A percentile compares a stretch with the other conserved stretches of the same genome.
phyloP scores from a whole-genome alignment of 371 early-diverging fungal species.

The Rhizopus arrhizus region DNA sequence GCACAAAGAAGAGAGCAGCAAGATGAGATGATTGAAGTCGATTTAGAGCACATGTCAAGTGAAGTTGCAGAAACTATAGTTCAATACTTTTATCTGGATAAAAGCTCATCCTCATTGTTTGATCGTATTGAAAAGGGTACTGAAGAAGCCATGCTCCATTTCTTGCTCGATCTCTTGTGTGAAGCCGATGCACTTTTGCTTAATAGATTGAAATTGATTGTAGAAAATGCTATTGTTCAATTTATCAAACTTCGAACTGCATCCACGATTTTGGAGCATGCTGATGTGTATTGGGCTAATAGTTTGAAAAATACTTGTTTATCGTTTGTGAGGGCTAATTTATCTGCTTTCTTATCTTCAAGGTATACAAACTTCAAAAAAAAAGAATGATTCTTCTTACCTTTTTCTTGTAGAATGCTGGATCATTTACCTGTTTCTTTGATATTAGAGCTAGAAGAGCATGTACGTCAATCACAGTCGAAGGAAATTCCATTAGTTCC shows the following conservation, averaged over 20 bases:
- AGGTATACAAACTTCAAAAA: slow-evolving; percentile 31
- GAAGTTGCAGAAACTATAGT: slow-evolving; percentile 55
- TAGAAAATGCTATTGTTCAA: slow-evolving; percentile 50
- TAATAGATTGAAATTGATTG: slow-evolving; percentile 57
- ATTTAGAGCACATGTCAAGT: slow-evolving; percentile 50
- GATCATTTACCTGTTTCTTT: slow-evolving; percentile 21
- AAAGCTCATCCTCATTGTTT: slow-evolving; percentile 44
- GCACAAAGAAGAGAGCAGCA: slow-evolving; percentile 30
- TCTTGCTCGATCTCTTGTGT: slow-evolving; percentile 57
- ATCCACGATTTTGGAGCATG: slow-evolving; percentile 52
- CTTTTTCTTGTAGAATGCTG: slow-evolving; percentile 25
- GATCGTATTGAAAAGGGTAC: slow-evolving; percentile 39
- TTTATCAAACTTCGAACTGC: slow-evolving; percentile 61
- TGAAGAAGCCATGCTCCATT: slow-evolving; percentile 52
- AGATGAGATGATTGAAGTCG: slow-evolving; percentile 32
- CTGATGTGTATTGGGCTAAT: slow-evolving; percentile 57
- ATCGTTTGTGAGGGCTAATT: slow-evolving; percentile 62
- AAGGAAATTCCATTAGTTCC: slow-evolving; percentile 22
- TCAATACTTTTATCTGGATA: slow-evolving; percentile 57
- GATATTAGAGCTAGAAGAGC: slow-evolving; percentile 31
- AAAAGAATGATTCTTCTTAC: background rate
- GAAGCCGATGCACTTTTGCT: slow-evolving; percentile 70
- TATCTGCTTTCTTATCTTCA: slow-evolving; percentile 59
- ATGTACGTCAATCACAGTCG: slow-evolving; percentile 27
- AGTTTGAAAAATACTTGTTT: slow-evolving; percentile 59